These are phyloP conservation scores for Mycena rebaudengoi DNA, from an alignment of 768 basidiomycete species.

Conservation along the genomic window DNA sequence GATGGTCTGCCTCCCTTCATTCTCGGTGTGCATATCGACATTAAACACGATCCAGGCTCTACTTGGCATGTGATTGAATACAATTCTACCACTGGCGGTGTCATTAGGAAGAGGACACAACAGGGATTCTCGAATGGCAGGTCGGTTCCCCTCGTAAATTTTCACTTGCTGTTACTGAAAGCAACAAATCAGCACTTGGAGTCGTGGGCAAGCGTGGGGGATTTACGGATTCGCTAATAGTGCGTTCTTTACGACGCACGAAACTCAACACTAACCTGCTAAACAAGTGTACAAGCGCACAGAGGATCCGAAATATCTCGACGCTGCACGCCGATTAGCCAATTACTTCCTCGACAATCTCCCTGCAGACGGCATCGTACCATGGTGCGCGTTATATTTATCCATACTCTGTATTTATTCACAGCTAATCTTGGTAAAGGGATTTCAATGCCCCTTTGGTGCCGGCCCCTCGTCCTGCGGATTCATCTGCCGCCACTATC, in stretches of 20 bases:
- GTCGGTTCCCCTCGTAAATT: slow-evolving; percentile 22
- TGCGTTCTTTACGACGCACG: slow-evolving; percentile 43
- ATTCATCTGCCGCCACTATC: slow-evolving; percentile 75
- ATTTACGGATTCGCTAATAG: slow-evolving; percentile 75
- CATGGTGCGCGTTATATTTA: slow-evolving; percentile 55
- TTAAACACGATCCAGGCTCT: slow-evolving; percentile 45
- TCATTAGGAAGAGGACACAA: slow-evolving; percentile 62
- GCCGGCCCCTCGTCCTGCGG: slow-evolving; percentile 66
- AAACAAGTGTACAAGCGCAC: slow-evolving; percentile 68
- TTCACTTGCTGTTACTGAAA: neutral
- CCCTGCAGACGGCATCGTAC: slow-evolving; percentile 69
- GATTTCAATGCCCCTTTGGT: slow-evolving; percentile 74
- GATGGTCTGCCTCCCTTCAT: slow-evolving; percentile 56
- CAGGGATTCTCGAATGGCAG: slow-evolving; percentile 69
- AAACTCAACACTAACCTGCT: neutral
- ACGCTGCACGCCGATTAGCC: slow-evolving; percentile 67
- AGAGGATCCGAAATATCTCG: slow-evolving; percentile 56
- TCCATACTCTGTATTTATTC: slow-evolving; percentile 1
- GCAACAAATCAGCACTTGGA: slow-evolving; percentile 64
- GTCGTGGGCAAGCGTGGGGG: slow-evolving; percentile 72
- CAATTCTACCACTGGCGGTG: slow-evolving; percentile 68
- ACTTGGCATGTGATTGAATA: slow-evolving; percentile 75
- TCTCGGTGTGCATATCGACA: neutral
- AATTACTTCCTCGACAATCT: slow-evolving; percentile 67
- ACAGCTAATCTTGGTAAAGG: slow-evolving; percentile 49